Percentiles rank a stretch among this genome's conserved stretches.
Evolutionary conservation across 2,329 filamentous ascomycete genomes (phyloP).

Genomic region (Cladosporium sp.): DNA sequence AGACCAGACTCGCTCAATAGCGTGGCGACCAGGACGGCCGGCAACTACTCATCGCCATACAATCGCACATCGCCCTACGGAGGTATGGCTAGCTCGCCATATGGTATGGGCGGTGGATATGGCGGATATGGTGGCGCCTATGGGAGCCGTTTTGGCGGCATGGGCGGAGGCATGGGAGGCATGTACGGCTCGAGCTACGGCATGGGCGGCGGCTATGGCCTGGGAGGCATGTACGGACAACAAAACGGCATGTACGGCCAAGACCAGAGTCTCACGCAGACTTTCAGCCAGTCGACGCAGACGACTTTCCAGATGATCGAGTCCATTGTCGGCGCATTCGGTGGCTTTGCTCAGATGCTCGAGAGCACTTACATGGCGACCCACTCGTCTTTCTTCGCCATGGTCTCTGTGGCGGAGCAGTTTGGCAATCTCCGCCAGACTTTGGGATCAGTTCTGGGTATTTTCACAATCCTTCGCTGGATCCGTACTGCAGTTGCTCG

Average conservation of each 20-base stretch:
- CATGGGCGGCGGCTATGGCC: slow-evolving; percentile 31
- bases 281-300: slow-evolving; percentile 90
- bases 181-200: slow-evolving; percentile 28
- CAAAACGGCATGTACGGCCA: slow-evolving; percentile 56
- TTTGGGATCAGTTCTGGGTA: slow-evolving; percentile 86
- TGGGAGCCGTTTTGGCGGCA: slow-evolving; percentile 11
- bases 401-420: slow-evolving; percentile 97
- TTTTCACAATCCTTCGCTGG: slow-evolving; percentile 95
- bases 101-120: slow-evolving; percentile 45
- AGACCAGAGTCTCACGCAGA: slow-evolving; percentile 89
- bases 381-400: slow-evolving; percentile 96
- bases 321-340: slow-evolving; percentile 92
- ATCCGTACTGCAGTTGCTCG: slow-evolving; percentile 87
- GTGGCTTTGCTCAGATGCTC: slow-evolving; percentile 97
- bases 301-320: slow-evolving; percentile 98
- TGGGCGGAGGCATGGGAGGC: slow-evolving; percentile 28
- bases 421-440: slow-evolving; percentile 91
- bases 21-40: slow-evolving; percentile 82
- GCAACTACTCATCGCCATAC: slow-evolving; percentile 62
- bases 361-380: slow-evolving; percentile 99
- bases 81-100: slow-evolving; percentile 44
- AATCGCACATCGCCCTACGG: slow-evolving; percentile 37
- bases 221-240: slow-evolving; percentile 38
- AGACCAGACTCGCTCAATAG: slow-evolving; percentile 73
- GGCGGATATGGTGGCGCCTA: slow-evolving; percentile 25